A percentile compares a stretch with the other conserved stretches of the same genome.
Conservation (phyloP, 2,329 filamentous ascomycete species). For the Tolypocladium tropicale region DNA sequence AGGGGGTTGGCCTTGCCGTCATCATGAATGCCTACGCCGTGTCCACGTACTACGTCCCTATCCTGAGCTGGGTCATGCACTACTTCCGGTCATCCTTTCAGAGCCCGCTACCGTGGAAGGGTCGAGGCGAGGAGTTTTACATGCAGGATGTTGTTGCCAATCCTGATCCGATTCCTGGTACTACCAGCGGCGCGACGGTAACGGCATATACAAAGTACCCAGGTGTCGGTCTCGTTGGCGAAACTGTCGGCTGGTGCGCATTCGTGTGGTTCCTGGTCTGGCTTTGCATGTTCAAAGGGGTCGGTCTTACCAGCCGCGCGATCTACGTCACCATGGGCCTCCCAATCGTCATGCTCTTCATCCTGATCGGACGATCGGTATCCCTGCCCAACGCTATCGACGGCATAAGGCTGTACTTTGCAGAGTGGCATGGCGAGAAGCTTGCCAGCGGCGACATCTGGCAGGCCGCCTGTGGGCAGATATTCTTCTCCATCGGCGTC, state of each 20-base stretch:
- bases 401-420: conserved; percentile 32
- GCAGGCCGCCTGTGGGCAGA: conserved; percentile 41
- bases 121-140: conserved; percentile 29
- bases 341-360: conserved; percentile 41
- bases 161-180: background rate
- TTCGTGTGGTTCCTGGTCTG: conserved; percentile 48
- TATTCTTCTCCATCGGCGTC: conserved; percentile 24
- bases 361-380: conserved; percentile 37
- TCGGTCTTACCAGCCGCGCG: conserved; percentile 42
- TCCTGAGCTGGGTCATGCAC: conserved; percentile 44
- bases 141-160: conserved; percentile 27
- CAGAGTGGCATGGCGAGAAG: conserved; percentile 6
- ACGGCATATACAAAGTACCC: conserved; percentile 30
- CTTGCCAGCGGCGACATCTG: conserved; percentile 22
- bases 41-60: conserved; percentile 43
- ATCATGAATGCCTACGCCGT: conserved; percentile 40
- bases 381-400: conserved; percentile 40
- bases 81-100: conserved; percentile 43
- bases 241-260: conserved; percentile 41
- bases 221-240: conserved; percentile 32
- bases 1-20: conserved; percentile 38
- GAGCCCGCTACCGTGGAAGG: conserved; percentile 40
- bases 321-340: conserved; percentile 48
- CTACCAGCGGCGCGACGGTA: background rate
- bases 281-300: conserved; percentile 46